These are phyloP conservation scores for Thalassia testudinum DNA, from an alignment of 116 monocot genomes.

Conservation along the genomic window DNA sequence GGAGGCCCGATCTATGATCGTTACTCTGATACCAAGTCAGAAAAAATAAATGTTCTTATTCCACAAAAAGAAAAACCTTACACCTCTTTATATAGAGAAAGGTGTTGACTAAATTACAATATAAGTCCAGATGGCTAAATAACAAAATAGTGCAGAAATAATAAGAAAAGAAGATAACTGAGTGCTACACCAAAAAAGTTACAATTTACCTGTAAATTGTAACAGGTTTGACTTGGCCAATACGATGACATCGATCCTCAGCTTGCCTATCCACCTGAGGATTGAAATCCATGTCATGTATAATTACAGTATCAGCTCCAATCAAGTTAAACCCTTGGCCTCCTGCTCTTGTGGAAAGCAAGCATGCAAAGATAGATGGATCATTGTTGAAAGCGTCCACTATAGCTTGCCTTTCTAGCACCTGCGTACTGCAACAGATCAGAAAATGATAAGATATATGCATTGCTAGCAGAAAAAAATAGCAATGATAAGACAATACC, in stretches of 20 bases:
- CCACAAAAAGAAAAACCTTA: too few species aligned
- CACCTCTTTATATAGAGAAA: too few species aligned
- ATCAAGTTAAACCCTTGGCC: constrained; percentile 94
- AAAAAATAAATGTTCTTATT: too few species aligned
- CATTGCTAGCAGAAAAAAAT: background rate
- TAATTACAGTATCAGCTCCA: constrained; percentile 96
- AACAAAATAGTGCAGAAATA: too few species aligned
- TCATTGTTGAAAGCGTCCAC: constrained; percentile 95
- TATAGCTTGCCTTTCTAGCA: constrained; percentile 76
- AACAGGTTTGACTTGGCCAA: constrained; percentile 87
- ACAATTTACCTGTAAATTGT: constrained; percentile 74
- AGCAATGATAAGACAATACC: constrained; percentile 16
- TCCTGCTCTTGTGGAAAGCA: constrained; percentile 93
- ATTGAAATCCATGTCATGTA: constrained; percentile 99
- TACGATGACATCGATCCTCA: constrained; percentile 94
- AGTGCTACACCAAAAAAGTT: too few species aligned
- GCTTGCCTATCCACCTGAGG: constrained; percentile 96
- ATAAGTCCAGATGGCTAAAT: too few species aligned
- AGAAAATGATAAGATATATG: background rate
- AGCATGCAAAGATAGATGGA: constrained; percentile 81
- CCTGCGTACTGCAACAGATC: constrained; percentile 63
- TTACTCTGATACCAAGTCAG: too few species aligned
- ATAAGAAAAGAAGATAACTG: too few species aligned
- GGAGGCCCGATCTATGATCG: too few species aligned
- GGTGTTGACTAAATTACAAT: too few species aligned